Base-by-base conservation (phyloP, 1,284 basidiomycete species). In the Apiotrichum domesticum region DNA sequence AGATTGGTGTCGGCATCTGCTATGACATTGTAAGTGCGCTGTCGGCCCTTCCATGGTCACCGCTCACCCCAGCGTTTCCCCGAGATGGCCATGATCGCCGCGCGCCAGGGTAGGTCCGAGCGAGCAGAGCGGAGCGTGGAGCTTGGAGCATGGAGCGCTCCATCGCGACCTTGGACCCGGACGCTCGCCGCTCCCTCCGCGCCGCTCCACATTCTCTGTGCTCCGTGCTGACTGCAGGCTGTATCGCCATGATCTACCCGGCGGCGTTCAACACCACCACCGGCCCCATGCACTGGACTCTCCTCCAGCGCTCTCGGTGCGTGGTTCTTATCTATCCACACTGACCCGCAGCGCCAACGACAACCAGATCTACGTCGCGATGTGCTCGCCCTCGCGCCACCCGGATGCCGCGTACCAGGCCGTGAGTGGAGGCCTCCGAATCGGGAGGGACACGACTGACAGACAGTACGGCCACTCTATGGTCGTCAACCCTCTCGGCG, bases 231-330 rank as follows among this genome's bases (percentile, higher is more conserved):
- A 42, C 46, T 9, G 6, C 70, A 88, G 92, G 93, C 0, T 92
- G 89, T 62, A 85, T 95, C 58, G 82, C 89, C 10, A 84, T 98
- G 69, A 84, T 98, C 60, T 98, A 98, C 74, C 93, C 93, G 6
- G 76, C 78, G 3, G 79, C 79, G 3, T 80, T 80, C 75, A 80
- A 80, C 66, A 75, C 79, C 60, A 97, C 94, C 0, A 98, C 95
- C 0, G 96, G 96, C 0, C 95, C 95, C 0, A 79, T 97, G 53
- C 92, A 98, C 72, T 99, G 95, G 95, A 91, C 95, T 65, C 80
- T 98, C 1, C 81, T 99, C 10, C 89, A 92, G 70, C 83, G 90
- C 52, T 85, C 86, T 54, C 82, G 93, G 89, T 90, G 66, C 33
- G 80, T 66, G n/a, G 1, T 13, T 29, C 39, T 47, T 33, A 39